Evolutionary conservation across 1,139 yeast species (phyloP).

Genomic region (Magnusiomyces magnusii): DNA sequence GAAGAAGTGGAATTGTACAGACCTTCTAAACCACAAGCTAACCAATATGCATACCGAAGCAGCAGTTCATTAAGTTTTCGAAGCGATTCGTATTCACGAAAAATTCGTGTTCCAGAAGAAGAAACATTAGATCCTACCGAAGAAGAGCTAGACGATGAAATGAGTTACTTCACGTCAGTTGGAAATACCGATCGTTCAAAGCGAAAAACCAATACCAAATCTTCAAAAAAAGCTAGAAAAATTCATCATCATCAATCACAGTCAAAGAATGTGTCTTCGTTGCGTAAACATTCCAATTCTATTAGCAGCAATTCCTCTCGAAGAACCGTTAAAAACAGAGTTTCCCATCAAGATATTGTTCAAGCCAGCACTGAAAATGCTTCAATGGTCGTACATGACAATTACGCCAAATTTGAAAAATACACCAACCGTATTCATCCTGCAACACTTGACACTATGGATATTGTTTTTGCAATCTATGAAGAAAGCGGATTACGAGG

Average conservation of each 20-base stretch:
- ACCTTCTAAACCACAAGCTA: slow-evolving; percentile 6
- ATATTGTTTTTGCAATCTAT: slow-evolving; percentile 60
- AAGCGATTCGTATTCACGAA: slow-evolving; percentile 8
- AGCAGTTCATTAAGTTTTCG: slow-evolving; percentile 14
- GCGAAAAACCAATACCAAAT: slow-evolving; percentile 11
- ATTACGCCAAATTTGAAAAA: slow-evolving; percentile 4
- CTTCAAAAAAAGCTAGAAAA: slow-evolving; percentile 19
- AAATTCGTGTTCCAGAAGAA: background rate
- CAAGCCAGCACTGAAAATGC: background rate
- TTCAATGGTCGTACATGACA: background rate
- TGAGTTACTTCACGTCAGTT: slow-evolving; percentile 43
- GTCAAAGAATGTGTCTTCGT: background rate
- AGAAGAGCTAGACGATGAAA: slow-evolving; percentile 32
- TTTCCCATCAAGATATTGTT: background rate
- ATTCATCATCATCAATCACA: slow-evolving; percentile 9
- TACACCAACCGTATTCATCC: slow-evolving; percentile 43
- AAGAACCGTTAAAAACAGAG: background rate
- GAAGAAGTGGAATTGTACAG: slow-evolving; percentile 11
- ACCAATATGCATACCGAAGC: slow-evolving; percentile 15
- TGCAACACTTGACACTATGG: slow-evolving; percentile 57
- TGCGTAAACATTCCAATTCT: background rate
- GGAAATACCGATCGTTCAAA: slow-evolving; percentile 22
- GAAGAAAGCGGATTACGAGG: slow-evolving; percentile 80
- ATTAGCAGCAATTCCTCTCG: slow-evolving; percentile 3
- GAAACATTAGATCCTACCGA: slow-evolving; percentile 18